Conservation (phyloP, 2,329 filamentous ascomycete species). For the Colletotrichum sublineola region DNA sequence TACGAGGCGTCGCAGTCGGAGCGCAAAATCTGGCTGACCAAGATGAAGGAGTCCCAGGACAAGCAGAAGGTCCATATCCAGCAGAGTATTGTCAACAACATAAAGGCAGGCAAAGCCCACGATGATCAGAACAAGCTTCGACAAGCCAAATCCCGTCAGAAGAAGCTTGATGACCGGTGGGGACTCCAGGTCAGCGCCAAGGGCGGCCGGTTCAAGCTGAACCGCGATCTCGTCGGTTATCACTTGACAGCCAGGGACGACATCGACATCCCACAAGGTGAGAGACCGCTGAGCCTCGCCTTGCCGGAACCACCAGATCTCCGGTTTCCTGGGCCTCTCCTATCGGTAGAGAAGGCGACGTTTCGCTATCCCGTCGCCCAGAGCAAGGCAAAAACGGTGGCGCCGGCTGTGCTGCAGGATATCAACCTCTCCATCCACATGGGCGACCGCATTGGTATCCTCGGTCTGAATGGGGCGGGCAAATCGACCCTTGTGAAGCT, state of each 20-base stretch:
- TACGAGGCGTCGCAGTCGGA: constrained; percentile 79
- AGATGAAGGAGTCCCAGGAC: constrained; percentile 87
- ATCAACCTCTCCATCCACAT: constrained; percentile 78
- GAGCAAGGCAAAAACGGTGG: constrained; percentile 48
- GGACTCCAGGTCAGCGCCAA: constrained; percentile 80
- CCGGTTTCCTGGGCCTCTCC: constrained; percentile 79
- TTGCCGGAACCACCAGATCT: constrained; percentile 77
- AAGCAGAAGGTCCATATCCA: constrained; percentile 85
- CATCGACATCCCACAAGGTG: constrained; percentile 78
- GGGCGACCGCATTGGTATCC: constrained; percentile 80
- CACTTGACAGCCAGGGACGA: constrained; percentile 71
- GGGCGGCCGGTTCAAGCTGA: constrained; percentile 84
- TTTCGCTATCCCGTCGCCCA: constrained; percentile 69
- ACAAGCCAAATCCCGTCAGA: constrained; percentile 87
- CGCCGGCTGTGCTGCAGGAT: constrained; percentile 68
- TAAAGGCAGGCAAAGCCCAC: constrained; percentile 80
- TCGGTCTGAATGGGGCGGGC: constrained; percentile 84
- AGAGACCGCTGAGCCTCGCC: constrained; percentile 68
- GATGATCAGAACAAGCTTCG: constrained; percentile 88
- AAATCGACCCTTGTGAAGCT: constrained; percentile 84
- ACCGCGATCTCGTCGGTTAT: constrained; percentile 76
- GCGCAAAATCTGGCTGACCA: constrained; percentile 75
- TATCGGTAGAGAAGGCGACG: constrained; percentile 77
- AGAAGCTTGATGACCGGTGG: constrained; percentile 86
- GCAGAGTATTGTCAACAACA: constrained; percentile 79